These are phyloP conservation scores for Linnemannia hyalina DNA, from an alignment of 192 early-diverging fungal species.

Conservation along the genomic window DNA sequence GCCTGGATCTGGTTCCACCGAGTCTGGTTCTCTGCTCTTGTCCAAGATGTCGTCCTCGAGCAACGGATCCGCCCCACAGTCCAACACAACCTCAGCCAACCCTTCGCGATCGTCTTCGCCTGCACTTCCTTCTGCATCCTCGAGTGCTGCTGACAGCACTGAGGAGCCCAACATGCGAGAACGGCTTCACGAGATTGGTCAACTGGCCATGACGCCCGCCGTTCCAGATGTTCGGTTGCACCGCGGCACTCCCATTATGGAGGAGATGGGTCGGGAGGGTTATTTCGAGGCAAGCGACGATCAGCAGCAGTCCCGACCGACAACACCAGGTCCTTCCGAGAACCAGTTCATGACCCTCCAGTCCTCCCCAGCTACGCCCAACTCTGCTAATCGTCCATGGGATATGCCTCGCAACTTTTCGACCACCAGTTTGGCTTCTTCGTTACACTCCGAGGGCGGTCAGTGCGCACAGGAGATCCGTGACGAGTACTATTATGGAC, in stretches of 20 bases:
- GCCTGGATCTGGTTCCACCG: constrained; percentile 27
- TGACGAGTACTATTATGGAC: constrained; percentile 34
- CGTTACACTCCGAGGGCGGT: not conserved
- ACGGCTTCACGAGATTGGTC: not conserved
- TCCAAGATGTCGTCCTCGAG: not conserved
- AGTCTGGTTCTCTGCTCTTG: not conserved
- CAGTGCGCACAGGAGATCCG: constrained; percentile 23
- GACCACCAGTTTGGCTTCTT: constrained; percentile 13
- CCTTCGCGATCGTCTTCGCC: constrained; percentile 15
- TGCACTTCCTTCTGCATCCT: not conserved
- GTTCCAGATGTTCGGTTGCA: constrained; percentile 12
- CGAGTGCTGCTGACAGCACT: not conserved
- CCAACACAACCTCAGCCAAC: not conserved
- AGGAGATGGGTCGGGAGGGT: constrained; percentile 7
- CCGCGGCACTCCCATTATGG: constrained; percentile 6
- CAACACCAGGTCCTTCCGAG: constrained; percentile 8
- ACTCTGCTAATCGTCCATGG: constrained; percentile 19
- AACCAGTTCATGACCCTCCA: not conserved
- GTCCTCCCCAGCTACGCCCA: constrained; percentile 14
- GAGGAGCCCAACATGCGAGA: not conserved
- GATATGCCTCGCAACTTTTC: constrained; percentile 16
- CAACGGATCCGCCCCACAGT: not conserved
- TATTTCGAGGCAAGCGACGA: not conserved
- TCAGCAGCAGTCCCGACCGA: not conserved
- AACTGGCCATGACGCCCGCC: constrained; percentile 14